Base-by-base conservation (phyloP, 257 asterid genomes). In the Scutellaria minor region DNA sequence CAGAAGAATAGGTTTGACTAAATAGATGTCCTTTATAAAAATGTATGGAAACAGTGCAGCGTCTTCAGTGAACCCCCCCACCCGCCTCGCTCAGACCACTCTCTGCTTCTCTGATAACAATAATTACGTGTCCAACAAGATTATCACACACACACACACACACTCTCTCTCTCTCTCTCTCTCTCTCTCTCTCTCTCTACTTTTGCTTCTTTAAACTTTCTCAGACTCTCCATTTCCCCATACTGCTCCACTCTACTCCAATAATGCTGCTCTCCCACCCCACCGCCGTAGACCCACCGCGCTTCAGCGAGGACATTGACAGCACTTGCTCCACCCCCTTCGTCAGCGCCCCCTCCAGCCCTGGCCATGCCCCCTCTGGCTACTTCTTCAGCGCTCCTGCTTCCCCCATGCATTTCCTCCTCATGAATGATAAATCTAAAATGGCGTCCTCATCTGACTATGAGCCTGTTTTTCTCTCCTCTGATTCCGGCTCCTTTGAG, bases 351-450 rank as follows among this genome's bases (percentile, higher is more conserved):
- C 89, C 91, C 0, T 86, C 91, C 20, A 82, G 86, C 55, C 91
- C 91, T 3, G 78, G 80, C 14, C 80, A 76, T 64, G 81, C 64
- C 0, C 87, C 85, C 0, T 78, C 87, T 60, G 91, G 89, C 6
- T 84, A 82, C 27, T 86, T 75, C 82, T 84, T 73, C 87, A 86
- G 91, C 37, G 91, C 91, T 12, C 91, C 91, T 3, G 87, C 91
- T 0, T 84, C 89, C 60, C 91, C 91, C 6, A 84, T 77, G 87
- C 91, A 84, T 70, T 86, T 51, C 79, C 51, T 82, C 6, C 79
- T 80, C 18, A 59, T 79, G 1, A 37, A n/a, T 0, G 81, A 66
- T 5, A 66, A 67, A 6, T 7, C 18, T 10, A 76, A 77, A 22
- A 0, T 31, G 37, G 37, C 75, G 14, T 24, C 70, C 14, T 27